These are phyloP conservation scores for Penicillium decumbens DNA, from an alignment of 2,329 filamentous ascomycete genomes.

Conservation along the genomic window DNA sequence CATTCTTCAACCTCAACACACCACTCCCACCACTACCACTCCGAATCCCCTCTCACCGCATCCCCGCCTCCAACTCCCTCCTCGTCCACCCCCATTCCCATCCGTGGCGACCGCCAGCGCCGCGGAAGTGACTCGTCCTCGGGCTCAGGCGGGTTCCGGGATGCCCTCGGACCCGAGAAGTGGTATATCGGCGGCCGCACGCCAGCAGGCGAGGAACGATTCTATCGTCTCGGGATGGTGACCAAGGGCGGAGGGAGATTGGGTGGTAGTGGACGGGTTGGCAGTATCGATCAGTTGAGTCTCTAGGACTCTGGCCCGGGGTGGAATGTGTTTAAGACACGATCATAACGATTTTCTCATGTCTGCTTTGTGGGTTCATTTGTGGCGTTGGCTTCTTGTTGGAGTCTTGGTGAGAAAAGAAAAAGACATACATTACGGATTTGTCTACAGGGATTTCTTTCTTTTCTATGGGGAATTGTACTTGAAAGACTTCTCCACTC, in stretches of 20 bases:
- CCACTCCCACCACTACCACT: conserved; percentile 39
- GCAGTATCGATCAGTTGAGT: conserved; percentile 49
- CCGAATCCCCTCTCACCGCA: conserved; percentile 31
- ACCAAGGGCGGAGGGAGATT: conserved; percentile 42
- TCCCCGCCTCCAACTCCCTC: conserved; percentile 26
- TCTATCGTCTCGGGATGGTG: conserved; percentile 48
- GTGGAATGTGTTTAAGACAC: neutral
- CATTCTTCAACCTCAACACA: conserved; percentile 20
- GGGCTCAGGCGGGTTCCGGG: conserved; percentile 46
- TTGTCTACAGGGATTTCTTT: neutral
- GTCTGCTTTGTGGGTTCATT: conserved; percentile 1
- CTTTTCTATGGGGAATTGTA: neutral
- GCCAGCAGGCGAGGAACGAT: conserved; percentile 46
- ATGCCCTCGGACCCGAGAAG: conserved; percentile 46
- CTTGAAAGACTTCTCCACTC: neutral
- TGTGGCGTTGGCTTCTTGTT: neutral
- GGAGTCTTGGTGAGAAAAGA: conserved; percentile 1
- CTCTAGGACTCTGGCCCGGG: conserved; percentile 28
- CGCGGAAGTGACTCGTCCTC: conserved; percentile 47
- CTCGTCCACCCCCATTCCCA: conserved; percentile 37
- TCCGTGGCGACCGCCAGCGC: conserved; percentile 39
- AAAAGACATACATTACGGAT: conserved; percentile 6
- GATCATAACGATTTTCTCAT: conserved; percentile 1
- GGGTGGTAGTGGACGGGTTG: conserved; percentile 41
- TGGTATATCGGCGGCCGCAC: conserved; percentile 51